Base-by-base conservation (phyloP, 495 filamentous ascomycete species). In the Apodospora peruviana region DNA sequence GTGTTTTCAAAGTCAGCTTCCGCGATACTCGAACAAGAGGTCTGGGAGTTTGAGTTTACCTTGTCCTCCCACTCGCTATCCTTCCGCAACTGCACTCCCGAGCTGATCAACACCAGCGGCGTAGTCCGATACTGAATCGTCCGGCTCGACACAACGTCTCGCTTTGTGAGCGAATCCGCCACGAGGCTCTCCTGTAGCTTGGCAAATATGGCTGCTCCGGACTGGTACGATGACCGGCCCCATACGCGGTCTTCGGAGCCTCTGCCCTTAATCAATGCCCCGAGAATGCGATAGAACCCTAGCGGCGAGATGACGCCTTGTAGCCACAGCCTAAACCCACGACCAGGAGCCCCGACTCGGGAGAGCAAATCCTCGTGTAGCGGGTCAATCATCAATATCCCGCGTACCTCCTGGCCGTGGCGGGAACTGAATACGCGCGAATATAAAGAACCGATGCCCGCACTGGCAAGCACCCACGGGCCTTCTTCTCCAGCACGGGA, bases 141-240 rank as follows among this genome's bases (percentile, higher is more conserved):
- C 29, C 82, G 71, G 39, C 89, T 86, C 34, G 82, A 83, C 36
- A 74, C 72, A 19, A 95, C 79, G 54, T 98, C 93, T 20, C 85
- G 86, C 53, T 81, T 84, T 16, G 88, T 88, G 44, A 96, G 78
- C 2, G 83, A 84, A 47, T 83, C 74, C 9, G 90, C 93, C 17
- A 95, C 89, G 1, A 96, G 70, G 47, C 85, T 91, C 70, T 98
- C 93, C 65, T 98, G 93, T 29, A 98, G 72, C 61, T 91, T 90
- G 4, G 88, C 86, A 58, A 90, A 93, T 61, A 96, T 83, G 57
- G 78, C 84, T 52, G 85, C 88, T 12, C 86, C 90, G 14, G 73
- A 78, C 64, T 94, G 88, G 54, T 90, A 86, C 0, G 88, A 81
- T 5, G 79, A 78, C 20, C 78, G 73, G 4, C 93, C 93, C 56